These are phyloP conservation scores for Domatiomyces catenatus DNA, from an alignment of 2,329 filamentous ascomycete species.

Conservation along the genomic window DNA sequence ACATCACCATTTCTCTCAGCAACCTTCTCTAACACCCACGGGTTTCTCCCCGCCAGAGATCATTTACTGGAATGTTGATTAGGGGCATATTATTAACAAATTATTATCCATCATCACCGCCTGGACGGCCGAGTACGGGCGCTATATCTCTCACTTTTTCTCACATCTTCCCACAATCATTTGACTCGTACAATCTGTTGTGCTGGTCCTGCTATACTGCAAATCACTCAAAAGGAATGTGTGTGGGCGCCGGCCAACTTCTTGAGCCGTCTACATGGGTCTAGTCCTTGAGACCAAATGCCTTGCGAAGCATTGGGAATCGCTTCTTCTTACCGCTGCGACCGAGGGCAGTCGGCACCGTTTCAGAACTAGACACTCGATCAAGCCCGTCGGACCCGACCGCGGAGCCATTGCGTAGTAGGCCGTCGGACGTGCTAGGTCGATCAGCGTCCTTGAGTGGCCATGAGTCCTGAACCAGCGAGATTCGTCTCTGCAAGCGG, in stretches of 20 bases:
- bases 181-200: neutral
- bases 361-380: neutral
- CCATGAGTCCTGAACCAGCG: conserved; percentile 30
- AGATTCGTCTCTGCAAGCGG: conserved; percentile 34
- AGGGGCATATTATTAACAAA: neutral
- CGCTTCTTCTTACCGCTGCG: conserved; percentile 30
- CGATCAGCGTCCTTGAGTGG: conserved; percentile 24
- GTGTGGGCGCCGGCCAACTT: neutral
- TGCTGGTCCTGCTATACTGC: neutral
- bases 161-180: neutral
- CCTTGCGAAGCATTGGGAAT: conserved; percentile 30
- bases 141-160: neutral
- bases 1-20: too few relatives aligned
- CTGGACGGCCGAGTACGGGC: too few relatives aligned
- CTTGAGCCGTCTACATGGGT: neutral
- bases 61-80: too few relatives aligned
- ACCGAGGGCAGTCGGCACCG: conserved; percentile 8
- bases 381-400: neutral
- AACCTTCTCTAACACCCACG: too few relatives aligned
- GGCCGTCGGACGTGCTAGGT: conserved; percentile 18
- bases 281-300: conserved; percentile 27
- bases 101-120: neutral
- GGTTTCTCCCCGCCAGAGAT: too few relatives aligned
- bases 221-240: neutral
- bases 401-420: conserved; percentile 7